Evolutionary conservation across 768 basidiomycete species (phyloP).

Genomic region (Leccinum longicurvipes): DNA sequence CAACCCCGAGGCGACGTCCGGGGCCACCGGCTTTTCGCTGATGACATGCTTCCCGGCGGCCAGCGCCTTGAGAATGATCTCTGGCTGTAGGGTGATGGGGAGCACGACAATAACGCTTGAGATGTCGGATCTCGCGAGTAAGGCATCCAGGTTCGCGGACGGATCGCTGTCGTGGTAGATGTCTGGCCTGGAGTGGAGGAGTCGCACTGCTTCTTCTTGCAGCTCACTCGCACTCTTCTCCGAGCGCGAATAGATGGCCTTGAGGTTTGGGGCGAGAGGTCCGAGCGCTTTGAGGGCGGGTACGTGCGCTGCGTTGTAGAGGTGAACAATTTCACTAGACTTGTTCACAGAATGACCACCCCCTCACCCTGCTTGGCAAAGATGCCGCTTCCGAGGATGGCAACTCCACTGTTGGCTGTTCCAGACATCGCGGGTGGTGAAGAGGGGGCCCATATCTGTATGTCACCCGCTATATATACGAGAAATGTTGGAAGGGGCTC

Average conservation of each 20-base stretch:
- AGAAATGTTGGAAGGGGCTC: not conserved
- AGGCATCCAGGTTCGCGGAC: constrained; percentile 48
- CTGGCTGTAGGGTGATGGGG: constrained; percentile 74
- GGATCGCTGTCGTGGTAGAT: constrained; percentile 56
- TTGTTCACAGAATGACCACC: not conserved
- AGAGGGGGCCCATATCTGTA: not conserved
- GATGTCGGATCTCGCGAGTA: constrained; percentile 70
- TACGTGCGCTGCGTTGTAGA: constrained; percentile 57
- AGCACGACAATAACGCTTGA: constrained; percentile 70
- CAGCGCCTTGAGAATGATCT: constrained; percentile 58
- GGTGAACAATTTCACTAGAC: not conserved
- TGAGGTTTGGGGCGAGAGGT: constrained; percentile 43
- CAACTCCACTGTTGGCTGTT: constrained; percentile 47
- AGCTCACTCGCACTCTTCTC: constrained; percentile 54
- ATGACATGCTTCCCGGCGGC: constrained; percentile 84
- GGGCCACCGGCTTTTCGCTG: constrained; percentile 84
- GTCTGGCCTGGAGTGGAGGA: constrained; percentile 39
- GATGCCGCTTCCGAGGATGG: constrained; percentile 79
- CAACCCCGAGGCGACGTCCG: constrained; percentile 61
- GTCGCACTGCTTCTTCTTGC: constrained; percentile 42
- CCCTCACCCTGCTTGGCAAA: constrained; percentile 69
- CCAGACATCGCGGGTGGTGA: constrained; percentile 34
- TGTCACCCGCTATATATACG: not conserved
- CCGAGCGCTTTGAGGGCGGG: constrained; percentile 63
- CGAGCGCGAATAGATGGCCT: constrained; percentile 81